These are phyloP conservation scores for Yarrowia divulgata DNA, from an alignment of 805 yeast species.

Conservation along the genomic window DNA sequence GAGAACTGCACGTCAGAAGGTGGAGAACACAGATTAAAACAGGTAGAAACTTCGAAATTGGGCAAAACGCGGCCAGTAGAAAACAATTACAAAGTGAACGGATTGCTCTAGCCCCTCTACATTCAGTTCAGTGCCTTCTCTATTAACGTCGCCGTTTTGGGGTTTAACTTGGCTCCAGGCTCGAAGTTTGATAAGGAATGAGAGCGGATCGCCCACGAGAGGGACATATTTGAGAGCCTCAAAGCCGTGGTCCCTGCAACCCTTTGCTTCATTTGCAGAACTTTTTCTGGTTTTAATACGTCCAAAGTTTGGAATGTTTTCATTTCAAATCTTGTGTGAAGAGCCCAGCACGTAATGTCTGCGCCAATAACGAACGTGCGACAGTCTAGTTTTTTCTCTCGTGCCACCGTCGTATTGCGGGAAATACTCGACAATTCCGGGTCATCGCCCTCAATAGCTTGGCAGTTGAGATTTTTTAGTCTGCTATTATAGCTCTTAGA, in stretches of 20 bases:
- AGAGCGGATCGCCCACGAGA: background rate
- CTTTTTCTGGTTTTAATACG: background rate
- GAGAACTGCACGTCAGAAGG: no score
- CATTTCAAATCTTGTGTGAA: background rate
- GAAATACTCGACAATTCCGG: no score
- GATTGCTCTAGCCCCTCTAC: no score
- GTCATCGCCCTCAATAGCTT: background rate
- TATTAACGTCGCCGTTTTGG: background rate
- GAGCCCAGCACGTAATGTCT: no score
- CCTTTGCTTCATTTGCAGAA: background rate
- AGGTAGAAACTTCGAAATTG: no score
- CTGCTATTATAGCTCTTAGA: background rate
- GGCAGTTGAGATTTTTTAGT: background rate
- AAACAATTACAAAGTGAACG: no score
- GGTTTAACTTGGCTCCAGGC: background rate
- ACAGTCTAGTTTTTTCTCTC: background rate
- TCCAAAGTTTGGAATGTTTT: conserved; percentile 4
- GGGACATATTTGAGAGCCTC: background rate
- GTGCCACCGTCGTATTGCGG: no score
- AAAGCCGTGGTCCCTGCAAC: conserved; percentile 13
- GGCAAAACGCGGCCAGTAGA: no score
- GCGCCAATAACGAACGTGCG: background rate
- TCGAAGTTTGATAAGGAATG: conserved; percentile 20
- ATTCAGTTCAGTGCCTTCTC: background rate
- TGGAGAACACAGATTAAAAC: no score